Conservation (phyloP, 371 early-diverging fungal species). For the Actinomucor elegans region DNA sequence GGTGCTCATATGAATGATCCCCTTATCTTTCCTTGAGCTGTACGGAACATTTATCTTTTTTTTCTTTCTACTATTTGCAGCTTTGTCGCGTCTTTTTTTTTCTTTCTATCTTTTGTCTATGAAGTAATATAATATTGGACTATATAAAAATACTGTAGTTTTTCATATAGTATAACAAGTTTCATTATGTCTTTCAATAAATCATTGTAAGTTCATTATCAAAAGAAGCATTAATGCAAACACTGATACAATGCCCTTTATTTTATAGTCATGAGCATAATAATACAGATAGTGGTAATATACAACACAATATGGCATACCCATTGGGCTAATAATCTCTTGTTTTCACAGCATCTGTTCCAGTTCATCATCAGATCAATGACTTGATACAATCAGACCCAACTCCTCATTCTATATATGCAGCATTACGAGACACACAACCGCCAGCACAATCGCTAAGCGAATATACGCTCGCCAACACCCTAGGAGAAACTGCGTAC, state of each 20-base stretch:
- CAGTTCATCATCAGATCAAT: not conserved
- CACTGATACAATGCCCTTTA: not conserved
- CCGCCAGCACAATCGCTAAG: not conserved
- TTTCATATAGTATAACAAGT: not conserved
- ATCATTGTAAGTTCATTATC: not conserved
- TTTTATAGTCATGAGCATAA: conserved; percentile 1
- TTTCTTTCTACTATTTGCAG: not conserved
- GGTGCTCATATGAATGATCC: too few species aligned
- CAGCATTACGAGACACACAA: conserved; percentile 1
- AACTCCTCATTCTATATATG: conserved; percentile 6
- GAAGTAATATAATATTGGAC: not conserved
- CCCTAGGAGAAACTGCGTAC: not conserved
- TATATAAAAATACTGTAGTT: not conserved
- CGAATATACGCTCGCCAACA: conserved; percentile 4
- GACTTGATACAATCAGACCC: not conserved
- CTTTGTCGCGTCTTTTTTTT: not conserved
- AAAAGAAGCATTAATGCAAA: not conserved
- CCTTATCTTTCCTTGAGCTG: conserved; percentile 5
- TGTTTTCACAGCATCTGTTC: conserved; percentile 3
- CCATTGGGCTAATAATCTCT: too few species aligned
- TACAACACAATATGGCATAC: not conserved
- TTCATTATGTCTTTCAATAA: not conserved
- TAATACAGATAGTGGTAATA: conserved; percentile 1
- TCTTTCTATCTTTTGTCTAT: not conserved
- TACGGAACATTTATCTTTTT: conserved; percentile 11